Conservation (phyloP, 257 asterid species). For the Scutellaria baicalensis region DNA sequence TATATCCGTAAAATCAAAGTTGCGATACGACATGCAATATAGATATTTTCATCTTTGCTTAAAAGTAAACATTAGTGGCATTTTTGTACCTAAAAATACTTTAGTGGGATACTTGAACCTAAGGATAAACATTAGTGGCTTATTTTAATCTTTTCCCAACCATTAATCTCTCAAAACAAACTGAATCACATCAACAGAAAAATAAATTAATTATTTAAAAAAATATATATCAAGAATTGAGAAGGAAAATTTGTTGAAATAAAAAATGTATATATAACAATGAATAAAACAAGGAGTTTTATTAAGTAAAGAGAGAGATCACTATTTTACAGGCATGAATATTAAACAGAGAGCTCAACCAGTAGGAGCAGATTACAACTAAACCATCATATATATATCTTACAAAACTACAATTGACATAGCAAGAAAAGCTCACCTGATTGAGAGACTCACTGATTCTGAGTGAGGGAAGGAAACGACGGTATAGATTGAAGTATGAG, state of each 20-base stretch:
- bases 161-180: too few species aligned
- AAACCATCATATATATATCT: slow-evolving; percentile 22
- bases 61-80: too few species aligned
- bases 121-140: too few species aligned
- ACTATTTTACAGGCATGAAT: slow-evolving; percentile 25
- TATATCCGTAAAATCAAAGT: too few species aligned
- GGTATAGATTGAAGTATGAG: slow-evolving; percentile 69
- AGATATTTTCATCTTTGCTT: too few species aligned
- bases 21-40: too few species aligned
- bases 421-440: slow-evolving; percentile 5
- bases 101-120: too few species aligned
- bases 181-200: neutral
- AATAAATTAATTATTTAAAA: neutral
- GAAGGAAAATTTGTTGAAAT: neutral
- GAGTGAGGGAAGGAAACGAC: slow-evolving; percentile 60
- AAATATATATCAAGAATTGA: neutral
- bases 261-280: neutral
- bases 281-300: slow-evolving; percentile 21
- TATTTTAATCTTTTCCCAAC: too few species aligned
- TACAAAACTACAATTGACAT: slow-evolving; percentile 22
- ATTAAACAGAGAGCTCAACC: neutral
- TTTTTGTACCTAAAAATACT: too few species aligned
- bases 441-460: slow-evolving; percentile 30
- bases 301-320: slow-evolving; percentile 11
- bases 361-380: neutral